Evolutionary conservation across 2,329 filamentous ascomycete genomes (phyloP).

Genomic region (Trichoderma sp.): DNA sequence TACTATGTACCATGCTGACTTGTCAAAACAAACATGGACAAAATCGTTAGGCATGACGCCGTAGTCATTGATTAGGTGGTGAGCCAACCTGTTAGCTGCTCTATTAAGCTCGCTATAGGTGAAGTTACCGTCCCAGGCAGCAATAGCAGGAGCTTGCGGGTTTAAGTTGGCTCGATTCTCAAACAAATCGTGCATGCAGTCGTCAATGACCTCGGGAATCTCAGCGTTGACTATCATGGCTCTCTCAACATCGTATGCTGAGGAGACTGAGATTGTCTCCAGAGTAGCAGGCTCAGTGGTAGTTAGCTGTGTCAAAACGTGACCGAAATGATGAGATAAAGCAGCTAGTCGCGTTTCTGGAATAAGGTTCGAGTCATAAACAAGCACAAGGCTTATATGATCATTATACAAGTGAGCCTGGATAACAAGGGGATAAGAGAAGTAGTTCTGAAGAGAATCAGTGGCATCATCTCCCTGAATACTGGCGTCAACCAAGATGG

Average conservation of each 20-base stretch:
- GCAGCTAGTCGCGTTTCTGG: conserved; percentile 1
- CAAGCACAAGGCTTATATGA: not conserved
- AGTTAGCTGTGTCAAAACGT: conserved; percentile 6
- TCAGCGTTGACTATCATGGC: not conserved
- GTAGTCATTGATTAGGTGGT: not conserved
- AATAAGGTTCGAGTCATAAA: conserved; percentile 4
- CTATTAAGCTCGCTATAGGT: conserved; percentile 2
- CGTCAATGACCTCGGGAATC: not conserved
- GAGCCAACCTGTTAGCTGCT: not conserved
- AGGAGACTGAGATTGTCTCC: not conserved
- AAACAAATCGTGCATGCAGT: not conserved
- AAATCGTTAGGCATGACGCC: not conserved
- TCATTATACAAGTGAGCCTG: conserved; percentile 12
- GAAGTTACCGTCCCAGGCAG: conserved; percentile 4
- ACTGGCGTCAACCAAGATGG: not conserved
- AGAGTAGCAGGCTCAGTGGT: not conserved
- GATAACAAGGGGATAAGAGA: conserved; percentile 15
- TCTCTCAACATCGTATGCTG: not conserved
- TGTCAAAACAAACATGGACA: conserved; percentile 10
- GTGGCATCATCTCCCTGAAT: not conserved
- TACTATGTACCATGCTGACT: conserved; percentile 4
- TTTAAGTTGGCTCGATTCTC: not conserved
- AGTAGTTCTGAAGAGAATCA: conserved; percentile 5
- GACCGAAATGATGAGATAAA: conserved; percentile 7
- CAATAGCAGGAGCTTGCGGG: not conserved